A percentile compares a stretch with the other conserved stretches of the same genome.
Conservation (phyloP, 345 rosid genomes). For the Camelina neglecta region DNA sequence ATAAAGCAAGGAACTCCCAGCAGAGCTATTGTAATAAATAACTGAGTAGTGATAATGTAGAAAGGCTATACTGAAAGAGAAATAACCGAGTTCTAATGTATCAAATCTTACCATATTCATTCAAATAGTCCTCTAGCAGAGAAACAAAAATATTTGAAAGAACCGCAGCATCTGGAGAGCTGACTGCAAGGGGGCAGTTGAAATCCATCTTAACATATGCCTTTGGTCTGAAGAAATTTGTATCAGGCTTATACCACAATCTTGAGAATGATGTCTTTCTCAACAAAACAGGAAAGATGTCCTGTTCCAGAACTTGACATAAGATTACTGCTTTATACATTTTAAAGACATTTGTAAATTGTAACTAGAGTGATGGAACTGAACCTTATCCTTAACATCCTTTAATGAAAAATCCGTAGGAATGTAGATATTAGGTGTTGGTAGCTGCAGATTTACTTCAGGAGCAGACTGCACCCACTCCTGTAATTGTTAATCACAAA, state of each 20-base stretch:
- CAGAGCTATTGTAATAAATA: not conserved
- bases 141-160: slow-evolving; percentile 63
- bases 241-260: slow-evolving; percentile 83
- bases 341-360: not conserved
- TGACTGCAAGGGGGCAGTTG: slow-evolving; percentile 66
- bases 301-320: slow-evolving; percentile 53
- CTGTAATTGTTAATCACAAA: slow-evolving; percentile 50
- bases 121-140: slow-evolving; percentile 78
- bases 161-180: slow-evolving; percentile 71
- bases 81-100: not conserved
- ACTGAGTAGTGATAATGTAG: too few species aligned
- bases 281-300: slow-evolving; percentile 57
- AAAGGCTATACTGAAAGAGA: not conserved
- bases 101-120: slow-evolving; percentile 73
- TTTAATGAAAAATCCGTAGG: slow-evolving; percentile 85
- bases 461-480: slow-evolving; percentile 73
- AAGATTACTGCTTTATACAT: slow-evolving; percentile 5
- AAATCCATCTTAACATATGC: slow-evolving; percentile 74
- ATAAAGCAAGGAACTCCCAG: not conserved
- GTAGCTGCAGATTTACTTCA: slow-evolving; percentile 65
- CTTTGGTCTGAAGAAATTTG: slow-evolving; percentile 70
- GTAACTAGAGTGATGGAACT: slow-evolving; percentile 24
- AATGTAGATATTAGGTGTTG: slow-evolving; percentile 68
- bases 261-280: slow-evolving; percentile 67
- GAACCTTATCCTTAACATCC: slow-evolving; percentile 63